phyloP scores from a whole-genome alignment of 2,329 filamentous ascomycete genomes.

The Pyrenochaeta sp. region DNA sequence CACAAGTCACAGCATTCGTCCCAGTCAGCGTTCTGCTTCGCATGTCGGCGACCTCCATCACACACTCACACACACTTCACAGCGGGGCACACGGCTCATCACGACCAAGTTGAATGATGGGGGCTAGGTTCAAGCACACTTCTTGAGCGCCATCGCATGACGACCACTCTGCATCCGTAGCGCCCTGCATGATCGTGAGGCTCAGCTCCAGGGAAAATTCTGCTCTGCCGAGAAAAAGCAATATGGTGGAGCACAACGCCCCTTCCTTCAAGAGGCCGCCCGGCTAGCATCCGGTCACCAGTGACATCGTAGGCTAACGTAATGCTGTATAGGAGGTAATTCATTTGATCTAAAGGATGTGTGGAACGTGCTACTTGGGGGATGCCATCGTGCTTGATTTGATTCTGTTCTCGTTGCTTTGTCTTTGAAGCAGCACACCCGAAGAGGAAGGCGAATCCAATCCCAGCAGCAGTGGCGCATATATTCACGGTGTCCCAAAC shows the following conservation, averaged over 20 bases:
- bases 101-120: background rate
- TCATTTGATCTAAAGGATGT: background rate
- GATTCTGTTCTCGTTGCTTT: background rate
- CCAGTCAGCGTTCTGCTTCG: conserved; percentile 8
- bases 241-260: background rate
- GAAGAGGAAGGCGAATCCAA: background rate
- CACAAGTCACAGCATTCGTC: conserved; percentile 7
- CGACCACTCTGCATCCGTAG: background rate
- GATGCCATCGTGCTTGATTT: background rate
- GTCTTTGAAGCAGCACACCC: background rate
- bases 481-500: background rate
- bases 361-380: no score
- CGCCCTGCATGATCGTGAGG: conserved; percentile 2
- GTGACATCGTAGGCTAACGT: background rate
- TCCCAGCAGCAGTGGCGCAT: background rate
- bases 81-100: background rate
- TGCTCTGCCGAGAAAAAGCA: conserved; percentile 2
- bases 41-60: conserved; percentile 16
- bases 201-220: background rate
- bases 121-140: background rate
- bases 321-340: background rate
- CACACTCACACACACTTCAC: background rate
- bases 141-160: background rate
- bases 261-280: background rate
- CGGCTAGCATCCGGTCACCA: background rate